Base-by-base conservation (phyloP, 345 rosid species). In the Citrus cavaleriei region DNA sequence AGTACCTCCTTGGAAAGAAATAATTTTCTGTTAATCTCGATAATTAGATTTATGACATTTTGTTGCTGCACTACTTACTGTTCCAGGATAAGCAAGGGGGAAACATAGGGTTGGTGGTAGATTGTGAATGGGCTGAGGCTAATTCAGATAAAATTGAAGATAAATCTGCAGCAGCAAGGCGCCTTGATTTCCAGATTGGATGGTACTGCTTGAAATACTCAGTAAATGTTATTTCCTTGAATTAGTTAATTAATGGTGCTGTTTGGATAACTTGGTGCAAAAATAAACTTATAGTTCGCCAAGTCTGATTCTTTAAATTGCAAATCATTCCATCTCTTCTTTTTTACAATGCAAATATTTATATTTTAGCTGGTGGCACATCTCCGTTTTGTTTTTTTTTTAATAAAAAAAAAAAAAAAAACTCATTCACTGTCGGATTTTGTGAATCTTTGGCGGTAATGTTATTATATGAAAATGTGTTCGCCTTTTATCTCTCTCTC, bases 181-280 rank as follows among this genome's bases (percentile, higher is more conserved):
- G 96, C 70, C 78, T 95, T 34, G 98, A 93, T 82, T 95, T 93
- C 85, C 93, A 88, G 83, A 83, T 92, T 78, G 99, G 99, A 82
- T 95, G 98, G 99, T 95, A 86, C 21, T 77, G 68, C 74, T 55
- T 49, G 57, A 51, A 78, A 25, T 40, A 72, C 46, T 61, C 32
- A 6, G 24, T 74, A 13, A 73, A 65, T n/a, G 30, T 22, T 66
- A 51, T 76, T 76, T 24, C 7, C 14, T 4, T 61, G 14, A n/a
- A 38, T 61, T 38, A 25, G 77, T 25, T 61, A 6, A 16, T 28
- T 49, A 74, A 40, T 40, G 4, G 34, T 49, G 10, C n/a, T 64
- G 66, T 51, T 40, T 75, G 61, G 22, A 32, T 58, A 37, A 6
- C 4, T 58, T 73, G 27, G 13, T 49, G 34, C 22, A 25, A 2